A percentile compares a stretch with the other conserved stretches of the same genome.
Conservation (phyloP, 1,139 yeast species). For the Schwanniomyces etchellsii region DNA sequence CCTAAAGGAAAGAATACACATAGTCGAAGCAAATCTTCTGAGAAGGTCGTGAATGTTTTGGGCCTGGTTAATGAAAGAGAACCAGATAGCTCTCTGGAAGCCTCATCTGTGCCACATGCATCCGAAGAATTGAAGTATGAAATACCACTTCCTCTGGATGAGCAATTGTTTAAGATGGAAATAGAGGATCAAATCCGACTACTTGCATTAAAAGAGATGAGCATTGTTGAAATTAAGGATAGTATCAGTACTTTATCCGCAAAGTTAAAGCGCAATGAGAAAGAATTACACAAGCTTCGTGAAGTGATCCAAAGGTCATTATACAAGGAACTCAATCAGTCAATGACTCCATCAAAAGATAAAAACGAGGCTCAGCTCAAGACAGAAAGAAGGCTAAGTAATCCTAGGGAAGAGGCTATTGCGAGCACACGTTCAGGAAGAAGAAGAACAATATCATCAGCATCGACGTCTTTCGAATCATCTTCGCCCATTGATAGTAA, state of each 20-base stretch:
- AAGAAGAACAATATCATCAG: constrained; percentile 15
- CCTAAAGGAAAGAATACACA: constrained; percentile 1
- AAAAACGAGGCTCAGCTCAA: constrained; percentile 1
- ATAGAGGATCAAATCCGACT: constrained; percentile 52
- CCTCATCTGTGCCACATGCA: constrained; percentile 3
- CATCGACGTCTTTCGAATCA: background rate
- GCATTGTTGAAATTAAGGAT: constrained; percentile 51
- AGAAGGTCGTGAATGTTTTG: background rate
- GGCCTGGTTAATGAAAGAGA: background rate
- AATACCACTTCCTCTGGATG: constrained; percentile 27
- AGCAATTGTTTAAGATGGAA: constrained; percentile 25
- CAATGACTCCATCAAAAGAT: background rate
- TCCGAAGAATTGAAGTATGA: constrained; percentile 18
- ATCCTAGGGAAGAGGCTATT: constrained; percentile 32
- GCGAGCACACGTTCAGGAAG: constrained; percentile 22
- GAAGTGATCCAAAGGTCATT: constrained; percentile 35
- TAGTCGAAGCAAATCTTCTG: background rate
- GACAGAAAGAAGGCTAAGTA: constrained; percentile 17
- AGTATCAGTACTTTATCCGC: constrained; percentile 29
- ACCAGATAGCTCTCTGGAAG: background rate
- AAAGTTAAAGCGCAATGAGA: constrained; percentile 35
- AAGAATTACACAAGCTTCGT: constrained; percentile 41
- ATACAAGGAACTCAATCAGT: constrained; percentile 25
- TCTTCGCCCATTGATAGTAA: background rate
- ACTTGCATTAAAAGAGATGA: constrained; percentile 60